These are phyloP conservation scores for Rickenella mellea DNA, from an alignment of 768 basidiomycete genomes.

Conservation along the genomic window DNA sequence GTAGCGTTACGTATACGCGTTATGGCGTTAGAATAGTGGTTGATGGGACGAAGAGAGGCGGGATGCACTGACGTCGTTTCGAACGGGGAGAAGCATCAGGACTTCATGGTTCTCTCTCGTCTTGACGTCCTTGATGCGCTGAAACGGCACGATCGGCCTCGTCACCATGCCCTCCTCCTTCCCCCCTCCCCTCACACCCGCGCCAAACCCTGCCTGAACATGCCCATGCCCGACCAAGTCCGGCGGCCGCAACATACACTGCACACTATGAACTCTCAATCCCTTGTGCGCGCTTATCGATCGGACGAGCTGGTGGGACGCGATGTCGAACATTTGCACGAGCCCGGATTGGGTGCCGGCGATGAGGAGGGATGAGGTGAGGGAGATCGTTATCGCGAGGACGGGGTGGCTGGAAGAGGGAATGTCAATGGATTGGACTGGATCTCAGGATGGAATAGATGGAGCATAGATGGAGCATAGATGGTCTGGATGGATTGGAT, in stretches of 20 bases:
- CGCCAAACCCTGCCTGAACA: slow-evolving; percentile 29
- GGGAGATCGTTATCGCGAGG: slow-evolving; percentile 64
- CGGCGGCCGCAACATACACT: slow-evolving; percentile 75
- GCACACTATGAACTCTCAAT: slow-evolving; percentile 59
- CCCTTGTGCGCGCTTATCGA: slow-evolving; percentile 62
- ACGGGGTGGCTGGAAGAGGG: slow-evolving; percentile 51
- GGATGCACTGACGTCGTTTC: slow-evolving; percentile 28
- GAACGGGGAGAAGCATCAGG: slow-evolving; percentile 45
- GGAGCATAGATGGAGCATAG: too few relatives aligned
- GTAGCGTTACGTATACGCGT: slow-evolving; percentile 3
- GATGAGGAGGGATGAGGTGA: slow-evolving; percentile 71
- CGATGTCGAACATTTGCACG: slow-evolving; percentile 77
- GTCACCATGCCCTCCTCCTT: slow-evolving; percentile 57
- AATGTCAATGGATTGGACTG: slow-evolving; percentile 3
- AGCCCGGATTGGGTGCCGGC: slow-evolving; percentile 67
- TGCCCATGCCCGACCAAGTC: slow-evolving; percentile 77
- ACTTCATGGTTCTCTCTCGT: slow-evolving; percentile 64
- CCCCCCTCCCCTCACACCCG: slow-evolving; percentile 20
- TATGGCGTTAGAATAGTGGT: neutral
- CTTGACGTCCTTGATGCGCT: slow-evolving; percentile 61
- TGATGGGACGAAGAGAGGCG: neutral
- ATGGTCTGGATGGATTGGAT: too few relatives aligned
- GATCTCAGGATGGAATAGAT: too few relatives aligned
- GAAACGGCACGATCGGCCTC: slow-evolving; percentile 59
- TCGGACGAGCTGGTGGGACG: slow-evolving; percentile 84